Evolutionary conservation across 2,329 filamentous ascomycete genomes (phyloP), one percentile per base, ranked within the genome.

Genomic region (Paecilomyces formosus): DNA sequence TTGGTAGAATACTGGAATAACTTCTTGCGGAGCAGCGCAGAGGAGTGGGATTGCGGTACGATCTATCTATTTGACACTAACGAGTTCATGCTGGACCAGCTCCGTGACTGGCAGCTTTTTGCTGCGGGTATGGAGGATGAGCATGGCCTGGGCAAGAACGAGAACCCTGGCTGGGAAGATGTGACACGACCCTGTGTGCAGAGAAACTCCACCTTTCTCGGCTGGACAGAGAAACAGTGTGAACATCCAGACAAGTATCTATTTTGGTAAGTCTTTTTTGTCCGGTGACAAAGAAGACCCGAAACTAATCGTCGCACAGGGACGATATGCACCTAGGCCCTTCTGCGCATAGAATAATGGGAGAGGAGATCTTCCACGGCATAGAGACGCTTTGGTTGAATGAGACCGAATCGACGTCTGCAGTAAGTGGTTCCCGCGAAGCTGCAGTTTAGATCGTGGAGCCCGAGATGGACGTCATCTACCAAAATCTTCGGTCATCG

Each of bases 51-150:
- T 5, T 62, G 65, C 31, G 72, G 72, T 5, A 64, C 65, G 35
- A 66, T 76, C 31, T 76, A 72, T 60, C 57, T 76, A 49, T 74
- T 76, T 55, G 70, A 76, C 58, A 74, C 69, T n/a, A 74, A 75
- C 57, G 65, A 68, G 7, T 76, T 74, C 57, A 57, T 75, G 54
- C 58, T 70, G 31, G 70, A 76, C 64, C 70, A 74, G 49, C 70
- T 76, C 57, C 71, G 73, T 28, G 71, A 73, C 31, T 68, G 70
- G 63, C 72, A 77, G 57, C 67, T 74, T 39, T 72, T 66, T 60
- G 63, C 66, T 22, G 69, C 65, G 1, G 73, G 72, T 1, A 66
- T 76, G 39, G 68, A 68, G 55, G 68, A 75, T 52, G 64, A 65
- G n/a, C 68, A 68, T 56, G 72, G 71, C 13, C 62, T 73, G 50